Conservation (phyloP, 2,329 filamentous ascomycete genomes). For the Fusarium armeniacum region DNA sequence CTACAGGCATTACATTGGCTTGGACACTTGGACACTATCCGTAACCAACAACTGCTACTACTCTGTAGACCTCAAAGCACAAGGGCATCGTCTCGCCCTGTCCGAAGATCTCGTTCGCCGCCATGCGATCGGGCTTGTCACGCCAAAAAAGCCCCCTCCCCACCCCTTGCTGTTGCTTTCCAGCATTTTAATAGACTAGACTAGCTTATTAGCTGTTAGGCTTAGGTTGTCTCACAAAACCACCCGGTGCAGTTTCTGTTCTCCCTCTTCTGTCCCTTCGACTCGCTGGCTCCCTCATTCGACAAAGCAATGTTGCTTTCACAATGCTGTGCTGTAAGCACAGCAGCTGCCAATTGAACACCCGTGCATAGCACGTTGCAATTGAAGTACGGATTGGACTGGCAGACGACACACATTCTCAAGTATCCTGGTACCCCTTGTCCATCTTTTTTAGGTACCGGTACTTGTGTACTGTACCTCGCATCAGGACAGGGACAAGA, state of each 20-base stretch:
- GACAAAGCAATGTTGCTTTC: conserved; percentile 36
- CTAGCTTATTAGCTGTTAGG: conserved; percentile 8
- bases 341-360: conserved; percentile 20
- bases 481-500: not conserved
- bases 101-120: conserved; percentile 41
- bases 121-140: conserved; percentile 40
- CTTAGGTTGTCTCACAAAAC: conserved; percentile 30
- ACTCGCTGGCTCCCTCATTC: not conserved
- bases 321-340: conserved; percentile 9
- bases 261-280: conserved; percentile 11
- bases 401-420: conserved; percentile 15
- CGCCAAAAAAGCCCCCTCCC: conserved; percentile 29
- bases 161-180: conserved; percentile 27
- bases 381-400: conserved; percentile 17
- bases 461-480: conserved; percentile 34
- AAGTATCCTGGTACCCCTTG: conserved; percentile 25
- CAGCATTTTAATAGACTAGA: conserved; percentile 1
- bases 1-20: conserved; percentile 21
- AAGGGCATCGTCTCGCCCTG: conserved; percentile 34
- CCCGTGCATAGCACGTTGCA: conserved; percentile 24
- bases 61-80: conserved; percentile 1
- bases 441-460: conserved; percentile 38
- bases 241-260: not conserved
- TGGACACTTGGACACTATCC: conserved; percentile 11
- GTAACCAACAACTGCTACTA: conserved; percentile 12